Conservation (phyloP, 352 stramenopile species). For the Globisporangium cystogenes region DNA sequence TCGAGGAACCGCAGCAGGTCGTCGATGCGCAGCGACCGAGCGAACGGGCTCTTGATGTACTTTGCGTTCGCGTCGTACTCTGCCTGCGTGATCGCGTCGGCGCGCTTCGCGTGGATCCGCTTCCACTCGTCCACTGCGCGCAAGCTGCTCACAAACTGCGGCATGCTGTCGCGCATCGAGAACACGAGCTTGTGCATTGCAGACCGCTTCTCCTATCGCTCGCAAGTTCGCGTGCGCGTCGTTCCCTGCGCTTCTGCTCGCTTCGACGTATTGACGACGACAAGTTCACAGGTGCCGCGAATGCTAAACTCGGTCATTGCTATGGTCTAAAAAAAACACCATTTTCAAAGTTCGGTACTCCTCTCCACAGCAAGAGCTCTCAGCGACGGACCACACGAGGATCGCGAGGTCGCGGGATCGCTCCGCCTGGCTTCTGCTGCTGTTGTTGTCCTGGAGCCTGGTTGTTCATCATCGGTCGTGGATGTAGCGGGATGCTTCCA, state of each 20-base stretch:
- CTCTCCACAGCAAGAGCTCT: too few relatives aligned
- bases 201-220: background rate
- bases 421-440: background rate
- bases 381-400: slow-evolving; percentile 11
- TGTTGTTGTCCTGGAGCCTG: background rate
- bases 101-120: slow-evolving; percentile 44
- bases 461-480: background rate
- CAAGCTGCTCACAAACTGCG: slow-evolving; percentile 73
- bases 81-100: slow-evolving; percentile 45
- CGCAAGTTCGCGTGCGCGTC: too few relatives aligned
- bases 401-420: slow-evolving; percentile 10
- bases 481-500: background rate
- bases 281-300: too few relatives aligned
- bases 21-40: slow-evolving; percentile 52
- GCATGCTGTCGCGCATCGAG: slow-evolving; percentile 68
- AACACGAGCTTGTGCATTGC: slow-evolving; percentile 47
- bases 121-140: slow-evolving; percentile 71
- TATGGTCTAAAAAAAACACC: too few relatives aligned
- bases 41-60: slow-evolving; percentile 70
- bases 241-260: too few relatives aligned
- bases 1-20: slow-evolving; percentile 67
- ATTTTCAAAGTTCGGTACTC: too few relatives aligned
- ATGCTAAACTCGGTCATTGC: too few relatives aligned
- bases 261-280: too few relatives aligned
- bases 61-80: slow-evolving; percentile 68